These are phyloP conservation scores for Acephala macrosclerotiorum DNA, from an alignment of 2,329 filamentous ascomycete species.

Conservation along the genomic window DNA sequence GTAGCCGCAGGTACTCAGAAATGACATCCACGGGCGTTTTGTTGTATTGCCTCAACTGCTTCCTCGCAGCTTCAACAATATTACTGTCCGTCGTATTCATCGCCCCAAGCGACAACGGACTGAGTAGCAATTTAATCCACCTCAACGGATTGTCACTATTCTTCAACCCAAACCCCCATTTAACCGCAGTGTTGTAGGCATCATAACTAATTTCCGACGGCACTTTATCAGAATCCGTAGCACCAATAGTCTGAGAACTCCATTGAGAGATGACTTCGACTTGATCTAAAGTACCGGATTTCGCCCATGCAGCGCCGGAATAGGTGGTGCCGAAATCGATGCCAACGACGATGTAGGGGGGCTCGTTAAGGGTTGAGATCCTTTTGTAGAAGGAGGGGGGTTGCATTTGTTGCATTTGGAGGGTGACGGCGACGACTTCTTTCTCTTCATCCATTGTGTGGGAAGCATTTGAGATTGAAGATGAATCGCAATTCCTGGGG, in stretches of 20 bases:
- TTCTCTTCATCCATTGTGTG: slow-evolving; percentile 47
- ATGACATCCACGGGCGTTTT: not conserved
- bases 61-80: not conserved
- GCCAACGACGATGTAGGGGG: slow-evolving; percentile 12
- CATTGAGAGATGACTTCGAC: slow-evolving; percentile 17
- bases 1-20: slow-evolving; percentile 14
- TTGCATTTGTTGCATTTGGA: slow-evolving; percentile 50
- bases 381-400: not conserved
- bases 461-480: slow-evolving; percentile 35
- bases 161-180: not conserved
- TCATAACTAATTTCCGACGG: slow-evolving; percentile 16
- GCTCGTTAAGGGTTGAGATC: not conserved
- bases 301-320: slow-evolving; percentile 16
- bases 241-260: not conserved
- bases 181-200: not conserved
- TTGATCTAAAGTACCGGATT: slow-evolving; percentile 15
- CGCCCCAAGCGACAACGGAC: not conserved
- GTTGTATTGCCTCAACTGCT: not conserved
- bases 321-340: slow-evolving; percentile 22
- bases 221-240: slow-evolving; percentile 15
- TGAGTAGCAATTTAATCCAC: not conserved
- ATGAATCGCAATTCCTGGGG: no score
- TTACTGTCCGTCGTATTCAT: not conserved
- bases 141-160: not conserved
- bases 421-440: slow-evolving; percentile 46